Base-by-base conservation (phyloP, 345 rosid genomes). In the Murraya koenigii region DNA sequence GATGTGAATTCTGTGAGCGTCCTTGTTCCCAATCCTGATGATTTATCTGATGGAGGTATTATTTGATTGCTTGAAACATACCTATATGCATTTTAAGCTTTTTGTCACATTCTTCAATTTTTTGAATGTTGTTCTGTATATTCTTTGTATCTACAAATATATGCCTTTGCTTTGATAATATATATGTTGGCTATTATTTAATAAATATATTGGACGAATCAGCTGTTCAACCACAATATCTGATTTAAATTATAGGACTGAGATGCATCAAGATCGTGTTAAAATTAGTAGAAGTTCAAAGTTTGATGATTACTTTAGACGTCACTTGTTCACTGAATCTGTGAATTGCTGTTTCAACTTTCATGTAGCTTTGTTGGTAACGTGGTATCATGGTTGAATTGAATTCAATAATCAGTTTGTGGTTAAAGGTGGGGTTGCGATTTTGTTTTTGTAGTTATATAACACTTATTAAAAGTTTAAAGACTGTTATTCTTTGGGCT, bases 1-100 rank as follows among this genome's bases (percentile, higher is more conserved):
- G 98, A 93, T 74, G 76, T 70, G 64, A 95, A 92, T 87, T 97
- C 97, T 74, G 97, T 93, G 70, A 88, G 94, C 78, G 75, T 93
- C 80, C 87, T 89, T 81, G 90, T 93, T 84, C 80, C 87, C 59
- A 84, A 90, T 81, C 92, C 97, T 41, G 89, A 89, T 78, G 79
- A 85, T 75, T 72, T 63, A 58, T 79, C 85, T 66, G 75, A 63
- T 76, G 90, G 85, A 78, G 97, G 97, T 91, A 80, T 79, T 80
- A 23, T 61, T n/a, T 4, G 33, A 70, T 75, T 77, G 55, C 72
- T 77, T 66, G 32, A 75, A 56, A 38, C 22, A 68, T 25, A 5
- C 20, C 35, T 28, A 6, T 54, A 19, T 13, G 30, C 41, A 36
- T 47, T 14, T 23, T 69, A 17, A 26, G 47, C 35, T 75, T 36